These are phyloP conservation scores for Coemansia sp. DNA, from an alignment of 192 early-diverging fungal genomes.

Conservation along the genomic window DNA sequence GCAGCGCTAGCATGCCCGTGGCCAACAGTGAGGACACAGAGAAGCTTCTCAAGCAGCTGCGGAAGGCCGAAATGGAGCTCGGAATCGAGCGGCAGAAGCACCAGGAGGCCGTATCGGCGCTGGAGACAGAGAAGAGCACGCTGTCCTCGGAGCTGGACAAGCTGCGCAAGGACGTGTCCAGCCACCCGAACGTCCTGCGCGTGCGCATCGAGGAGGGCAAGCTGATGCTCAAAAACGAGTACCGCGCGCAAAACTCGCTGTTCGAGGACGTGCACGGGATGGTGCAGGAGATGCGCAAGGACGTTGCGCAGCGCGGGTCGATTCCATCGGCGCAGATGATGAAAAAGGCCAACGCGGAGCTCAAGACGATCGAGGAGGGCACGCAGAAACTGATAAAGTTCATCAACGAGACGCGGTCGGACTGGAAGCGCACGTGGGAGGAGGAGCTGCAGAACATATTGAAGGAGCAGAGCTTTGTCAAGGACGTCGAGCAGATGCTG, in stretches of 20 bases:
- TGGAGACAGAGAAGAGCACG: background rate
- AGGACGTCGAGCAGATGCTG: constrained; percentile 72
- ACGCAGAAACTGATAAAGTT: constrained; percentile 56
- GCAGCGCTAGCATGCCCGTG: constrained; percentile 32
- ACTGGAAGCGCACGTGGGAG: constrained; percentile 84
- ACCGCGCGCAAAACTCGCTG: constrained; percentile 51
- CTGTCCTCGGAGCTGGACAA: constrained; percentile 34
- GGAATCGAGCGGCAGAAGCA: constrained; percentile 29
- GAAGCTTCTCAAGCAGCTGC: constrained; percentile 11
- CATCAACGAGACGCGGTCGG: constrained; percentile 62
- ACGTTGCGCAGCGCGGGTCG: constrained; percentile 66
- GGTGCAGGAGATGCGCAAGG: constrained; percentile 71
- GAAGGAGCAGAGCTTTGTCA: constrained; percentile 76
- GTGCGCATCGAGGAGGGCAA: constrained; percentile 61
- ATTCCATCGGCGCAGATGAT: constrained; percentile 59
- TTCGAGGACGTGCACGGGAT: constrained; percentile 68
- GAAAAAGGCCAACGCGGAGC: constrained; percentile 55
- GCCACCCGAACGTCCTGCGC: constrained; percentile 38
- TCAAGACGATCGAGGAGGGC: constrained; percentile 51
- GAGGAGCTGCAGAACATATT: constrained; percentile 79
- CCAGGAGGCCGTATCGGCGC: constrained; percentile 5
- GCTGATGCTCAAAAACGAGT: constrained; percentile 40
- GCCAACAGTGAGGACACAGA: background rate
- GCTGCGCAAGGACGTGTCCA: constrained; percentile 39
- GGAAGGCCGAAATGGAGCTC: constrained; percentile 19